A percentile compares a stretch with the other conserved stretches of the same genome.
These are phyloP conservation scores for Trebouxia gelatinosa DNA, from an alignment of 163 green algal genomes.

Conservation along the genomic window DNA sequence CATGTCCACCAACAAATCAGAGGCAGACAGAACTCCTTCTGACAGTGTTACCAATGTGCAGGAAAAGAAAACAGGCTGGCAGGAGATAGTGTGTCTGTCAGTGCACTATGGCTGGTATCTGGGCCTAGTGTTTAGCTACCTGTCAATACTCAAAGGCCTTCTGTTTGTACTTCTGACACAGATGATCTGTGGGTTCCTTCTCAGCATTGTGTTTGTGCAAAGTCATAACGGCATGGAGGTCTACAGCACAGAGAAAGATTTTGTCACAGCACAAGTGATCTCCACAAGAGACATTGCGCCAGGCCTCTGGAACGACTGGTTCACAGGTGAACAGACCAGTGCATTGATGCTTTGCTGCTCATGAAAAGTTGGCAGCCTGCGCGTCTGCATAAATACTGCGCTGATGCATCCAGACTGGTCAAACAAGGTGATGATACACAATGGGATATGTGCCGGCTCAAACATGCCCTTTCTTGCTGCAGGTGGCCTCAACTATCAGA, in stretches of 20 bases:
- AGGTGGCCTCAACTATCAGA: conserved; percentile 76
- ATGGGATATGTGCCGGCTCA: too few relatives aligned
- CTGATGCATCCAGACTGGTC: too few relatives aligned
- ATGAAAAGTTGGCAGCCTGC: too few relatives aligned
- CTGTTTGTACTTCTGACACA: conserved; percentile 49
- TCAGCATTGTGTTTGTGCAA: conserved; percentile 74
- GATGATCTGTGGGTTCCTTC: conserved; percentile 56
- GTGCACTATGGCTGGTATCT: conserved; percentile 58
- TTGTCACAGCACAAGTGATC: conserved; percentile 63
- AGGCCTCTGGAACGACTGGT: conserved; percentile 65
- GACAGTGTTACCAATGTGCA: too few relatives aligned
- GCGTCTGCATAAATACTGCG: too few relatives aligned
- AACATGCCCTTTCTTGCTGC: background rate
- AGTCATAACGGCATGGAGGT: conserved; percentile 84
- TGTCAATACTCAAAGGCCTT: conserved; percentile 32
- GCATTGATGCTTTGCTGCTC: background rate
- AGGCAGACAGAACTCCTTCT: too few relatives aligned
- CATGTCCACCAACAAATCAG: too few relatives aligned
- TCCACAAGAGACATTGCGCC: conserved; percentile 56
- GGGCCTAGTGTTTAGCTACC: conserved; percentile 33
- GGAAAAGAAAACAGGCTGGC: background rate
- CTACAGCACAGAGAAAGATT: conserved; percentile 68
- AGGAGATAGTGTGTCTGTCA: conserved; percentile 42
- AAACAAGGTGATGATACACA: too few relatives aligned
- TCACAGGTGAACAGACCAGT: conserved; percentile 44